These are phyloP conservation scores for Mixia osmundae DNA, from an alignment of 1,284 basidiomycete species.

Conservation along the genomic window DNA sequence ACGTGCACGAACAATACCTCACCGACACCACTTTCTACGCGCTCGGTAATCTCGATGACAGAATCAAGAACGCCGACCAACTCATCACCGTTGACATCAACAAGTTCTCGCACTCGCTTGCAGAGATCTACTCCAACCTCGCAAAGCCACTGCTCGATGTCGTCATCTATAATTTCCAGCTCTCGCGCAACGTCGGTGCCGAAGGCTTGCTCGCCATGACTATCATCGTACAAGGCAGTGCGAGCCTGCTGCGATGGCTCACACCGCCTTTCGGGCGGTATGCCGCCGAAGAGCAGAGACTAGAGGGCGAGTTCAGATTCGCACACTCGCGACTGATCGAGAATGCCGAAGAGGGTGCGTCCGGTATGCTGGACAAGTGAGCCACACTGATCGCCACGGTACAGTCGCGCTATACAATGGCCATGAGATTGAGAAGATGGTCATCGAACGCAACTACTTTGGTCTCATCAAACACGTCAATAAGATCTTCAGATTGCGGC, in stretches of 20 bases:
- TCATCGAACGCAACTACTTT: constrained; percentile 77
- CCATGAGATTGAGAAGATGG: constrained; percentile 72
- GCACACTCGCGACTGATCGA: constrained; percentile 82
- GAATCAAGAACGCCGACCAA: constrained; percentile 94
- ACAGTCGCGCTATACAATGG: constrained; percentile 69
- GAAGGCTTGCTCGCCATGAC: constrained; percentile 74
- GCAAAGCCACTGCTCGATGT: constrained; percentile 73
- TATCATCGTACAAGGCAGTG: constrained; percentile 56
- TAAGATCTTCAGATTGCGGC: constrained; percentile 49
- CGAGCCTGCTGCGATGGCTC: constrained; percentile 47
- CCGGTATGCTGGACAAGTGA: background rate
- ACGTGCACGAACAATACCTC: constrained; percentile 64
- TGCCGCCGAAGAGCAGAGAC: constrained; percentile 46
- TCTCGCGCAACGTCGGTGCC: constrained; percentile 80
- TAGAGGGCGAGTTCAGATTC: constrained; percentile 73
- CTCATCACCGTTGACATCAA: constrained; percentile 92
- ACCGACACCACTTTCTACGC: constrained; percentile 69
- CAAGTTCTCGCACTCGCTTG: constrained; percentile 71
- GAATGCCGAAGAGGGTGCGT: constrained; percentile 51
- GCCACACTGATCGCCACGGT: background rate
- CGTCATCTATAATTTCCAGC: constrained; percentile 85
- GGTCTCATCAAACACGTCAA: constrained; percentile 72
- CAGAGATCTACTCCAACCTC: constrained; percentile 74
- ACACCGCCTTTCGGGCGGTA: constrained; percentile 91
- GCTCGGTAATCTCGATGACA: constrained; percentile 41